phyloP scores from a whole-genome alignment of 2,329 filamentous ascomycete genomes.

The Rhytidhysteron rufulum region DNA sequence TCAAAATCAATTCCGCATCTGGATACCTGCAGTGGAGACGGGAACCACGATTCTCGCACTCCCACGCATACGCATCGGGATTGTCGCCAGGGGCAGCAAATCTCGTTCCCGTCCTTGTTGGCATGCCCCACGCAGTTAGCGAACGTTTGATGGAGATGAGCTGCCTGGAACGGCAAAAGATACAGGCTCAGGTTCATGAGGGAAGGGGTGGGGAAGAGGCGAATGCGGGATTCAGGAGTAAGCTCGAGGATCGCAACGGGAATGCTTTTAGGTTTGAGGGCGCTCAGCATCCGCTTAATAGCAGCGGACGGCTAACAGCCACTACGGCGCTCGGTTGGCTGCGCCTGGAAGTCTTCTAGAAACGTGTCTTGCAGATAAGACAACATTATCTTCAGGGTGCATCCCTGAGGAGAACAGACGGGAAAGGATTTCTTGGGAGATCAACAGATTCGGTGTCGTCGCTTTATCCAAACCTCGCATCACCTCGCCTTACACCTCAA shows the following conservation, averaged over 20 bases:
- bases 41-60: neutral
- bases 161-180: constrained; percentile 1
- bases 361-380: constrained; percentile 7
- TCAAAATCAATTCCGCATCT: constrained; percentile 2
- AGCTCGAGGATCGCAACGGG: neutral
- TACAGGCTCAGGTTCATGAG: neutral
- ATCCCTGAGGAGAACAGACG: constrained; percentile 2
- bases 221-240: constrained; percentile 2
- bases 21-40: neutral
- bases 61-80: constrained; percentile 1
- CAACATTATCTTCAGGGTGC: constrained; percentile 5
- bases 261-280: neutral
- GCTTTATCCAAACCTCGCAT: neutral
- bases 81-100: neutral
- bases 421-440: no score
- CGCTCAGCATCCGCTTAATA: neutral
- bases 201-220: neutral
- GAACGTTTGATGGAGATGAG: neutral
- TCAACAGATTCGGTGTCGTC: no score
- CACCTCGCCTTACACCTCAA: neutral
- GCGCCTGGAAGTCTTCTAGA: constrained; percentile 10
- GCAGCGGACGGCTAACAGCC: neutral
- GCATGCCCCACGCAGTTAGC: neutral
- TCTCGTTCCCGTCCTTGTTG: neutral
- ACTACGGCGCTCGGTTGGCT: constrained; percentile 7